A percentile compares a stretch with the other conserved stretches of the same genome.
Evolutionary conservation across 768 basidiomycete species (phyloP).

Genomic region (Suillus lakei): DNA sequence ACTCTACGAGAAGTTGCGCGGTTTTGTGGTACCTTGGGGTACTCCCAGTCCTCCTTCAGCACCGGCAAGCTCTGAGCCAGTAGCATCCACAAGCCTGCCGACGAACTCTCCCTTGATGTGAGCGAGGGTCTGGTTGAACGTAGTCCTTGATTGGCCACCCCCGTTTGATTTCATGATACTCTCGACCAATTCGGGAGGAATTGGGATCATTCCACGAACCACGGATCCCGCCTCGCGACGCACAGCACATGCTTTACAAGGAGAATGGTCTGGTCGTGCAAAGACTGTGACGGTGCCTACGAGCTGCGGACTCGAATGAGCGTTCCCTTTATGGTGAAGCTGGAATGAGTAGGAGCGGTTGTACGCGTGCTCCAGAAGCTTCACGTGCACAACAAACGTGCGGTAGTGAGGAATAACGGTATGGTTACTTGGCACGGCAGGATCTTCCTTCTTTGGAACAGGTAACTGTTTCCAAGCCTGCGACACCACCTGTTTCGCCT

Average conservation of each 20-base stretch:
- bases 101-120: constrained; percentile 20
- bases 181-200: constrained; percentile 25
- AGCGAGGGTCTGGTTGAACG: constrained; percentile 18
- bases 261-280: constrained; percentile 23
- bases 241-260: constrained; percentile 29
- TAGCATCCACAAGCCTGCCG: constrained; percentile 21
- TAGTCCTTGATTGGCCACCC: background rate
- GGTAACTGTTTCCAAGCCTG: constrained; percentile 21
- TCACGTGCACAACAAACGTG: constrained; percentile 28
- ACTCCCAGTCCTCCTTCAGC: constrained; percentile 18
- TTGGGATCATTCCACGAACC: constrained; percentile 30
- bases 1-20: constrained; percentile 15
- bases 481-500: constrained; percentile 3
- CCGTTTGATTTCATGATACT: constrained; percentile 22
- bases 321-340: constrained; percentile 20
- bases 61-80: constrained; percentile 18
- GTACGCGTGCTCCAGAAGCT: constrained; percentile 29
- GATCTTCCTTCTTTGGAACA: constrained; percentile 15
- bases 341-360: constrained; percentile 29
- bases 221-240: constrained; percentile 22
- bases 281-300: constrained; percentile 30
- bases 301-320: constrained; percentile 9
- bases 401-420: constrained; percentile 27
- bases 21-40: constrained; percentile 3
- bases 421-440: constrained; percentile 19